A percentile compares a stretch with the other conserved stretches of the same genome.
Conservation (phyloP, 2,329 filamentous ascomycete species). For the Magnaporthiopsis incrustans region DNA sequence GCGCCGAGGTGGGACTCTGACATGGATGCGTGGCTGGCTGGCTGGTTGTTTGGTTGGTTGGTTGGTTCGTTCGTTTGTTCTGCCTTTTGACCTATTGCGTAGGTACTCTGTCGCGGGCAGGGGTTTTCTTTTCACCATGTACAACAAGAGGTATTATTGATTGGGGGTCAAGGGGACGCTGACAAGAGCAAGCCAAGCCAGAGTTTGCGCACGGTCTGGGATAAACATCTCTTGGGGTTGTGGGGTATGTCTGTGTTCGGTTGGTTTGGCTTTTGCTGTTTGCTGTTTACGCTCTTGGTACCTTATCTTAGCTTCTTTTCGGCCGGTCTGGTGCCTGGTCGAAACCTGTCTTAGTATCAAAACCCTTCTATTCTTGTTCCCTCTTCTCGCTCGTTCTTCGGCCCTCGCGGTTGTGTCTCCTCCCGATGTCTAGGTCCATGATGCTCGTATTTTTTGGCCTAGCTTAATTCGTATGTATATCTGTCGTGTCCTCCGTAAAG, state of each 20-base stretch:
- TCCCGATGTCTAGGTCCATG: not conserved
- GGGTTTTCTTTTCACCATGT: not conserved
- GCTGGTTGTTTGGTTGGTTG: not conserved
- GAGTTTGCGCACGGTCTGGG: not conserved
- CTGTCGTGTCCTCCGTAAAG: no score
- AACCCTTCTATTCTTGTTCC: not conserved
- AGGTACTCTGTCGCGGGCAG: not conserved
- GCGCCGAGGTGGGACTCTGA: not conserved
- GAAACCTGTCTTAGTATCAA: not conserved
- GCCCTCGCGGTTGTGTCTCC: no score
- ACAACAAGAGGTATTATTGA: not conserved
- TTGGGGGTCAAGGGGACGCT: not conserved
- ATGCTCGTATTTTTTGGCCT: not conserved
- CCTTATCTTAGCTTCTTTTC: not conserved
- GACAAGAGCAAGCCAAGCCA: not conserved
- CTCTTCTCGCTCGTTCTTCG: no score
- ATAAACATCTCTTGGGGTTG: not conserved
- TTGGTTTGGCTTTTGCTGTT: not conserved
- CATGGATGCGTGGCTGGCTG: not conserved
- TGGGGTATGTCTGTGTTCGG: not conserved
- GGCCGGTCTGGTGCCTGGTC: not conserved
- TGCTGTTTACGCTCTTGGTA: not conserved
- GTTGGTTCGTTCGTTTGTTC: no score
- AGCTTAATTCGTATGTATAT: not conserved
- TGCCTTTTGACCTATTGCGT: not conserved